Percentiles rank a stretch among this genome's conserved stretches.
phyloP scores from a whole-genome alignment of 1,284 basidiomycete genomes.

The Hemileccinum hortonii region DNA sequence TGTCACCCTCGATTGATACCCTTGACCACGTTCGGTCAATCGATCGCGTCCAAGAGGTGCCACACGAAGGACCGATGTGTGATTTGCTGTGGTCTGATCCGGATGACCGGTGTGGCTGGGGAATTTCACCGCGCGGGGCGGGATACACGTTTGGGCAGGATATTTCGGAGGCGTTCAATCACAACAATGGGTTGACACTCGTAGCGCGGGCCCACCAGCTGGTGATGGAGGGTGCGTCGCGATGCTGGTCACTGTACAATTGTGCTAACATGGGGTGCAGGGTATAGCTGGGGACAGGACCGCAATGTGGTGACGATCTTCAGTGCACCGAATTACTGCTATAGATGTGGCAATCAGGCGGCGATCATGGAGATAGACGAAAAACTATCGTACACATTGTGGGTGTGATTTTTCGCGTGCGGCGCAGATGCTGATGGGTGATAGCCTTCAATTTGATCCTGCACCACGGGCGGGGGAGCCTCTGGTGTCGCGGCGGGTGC shows the following conservation, averaged over 20 bases:
- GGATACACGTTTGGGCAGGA: constrained; percentile 99
- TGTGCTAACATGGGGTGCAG: constrained; percentile 36
- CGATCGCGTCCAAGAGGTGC: constrained; percentile 98
- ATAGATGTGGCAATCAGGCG: constrained; percentile 98
- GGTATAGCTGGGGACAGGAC: constrained; percentile 97
- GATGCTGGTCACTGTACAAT: background rate
- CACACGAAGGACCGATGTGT: constrained; percentile 99
- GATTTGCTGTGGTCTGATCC: constrained; percentile 99
- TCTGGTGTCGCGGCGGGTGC: constrained; percentile 95
- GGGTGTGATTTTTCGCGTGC: constrained; percentile 33
- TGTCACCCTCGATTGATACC: constrained; percentile 98
- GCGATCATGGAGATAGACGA: constrained; percentile 99
- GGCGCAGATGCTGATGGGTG: constrained; percentile 11
- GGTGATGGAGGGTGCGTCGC: constrained; percentile 89
- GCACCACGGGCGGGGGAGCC: constrained; percentile 98
- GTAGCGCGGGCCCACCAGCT: constrained; percentile 96
- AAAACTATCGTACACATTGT: constrained; percentile 95
- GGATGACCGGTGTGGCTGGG: constrained; percentile 99
- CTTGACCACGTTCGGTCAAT: constrained; percentile 98
- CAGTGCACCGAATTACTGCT: constrained; percentile 99
- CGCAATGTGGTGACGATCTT: constrained; percentile 99
- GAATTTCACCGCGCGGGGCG: constrained; percentile 97
- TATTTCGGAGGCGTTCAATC: constrained; percentile 97
- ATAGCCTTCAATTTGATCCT: constrained; percentile 98
- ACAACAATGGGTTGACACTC: constrained; percentile 97